Percentiles rank a stretch among this genome's conserved stretches.
These are phyloP conservation scores for Moesziomyces aphidis DNA, from an alignment of 1,284 basidiomycete species.

Conservation along the genomic window DNA sequence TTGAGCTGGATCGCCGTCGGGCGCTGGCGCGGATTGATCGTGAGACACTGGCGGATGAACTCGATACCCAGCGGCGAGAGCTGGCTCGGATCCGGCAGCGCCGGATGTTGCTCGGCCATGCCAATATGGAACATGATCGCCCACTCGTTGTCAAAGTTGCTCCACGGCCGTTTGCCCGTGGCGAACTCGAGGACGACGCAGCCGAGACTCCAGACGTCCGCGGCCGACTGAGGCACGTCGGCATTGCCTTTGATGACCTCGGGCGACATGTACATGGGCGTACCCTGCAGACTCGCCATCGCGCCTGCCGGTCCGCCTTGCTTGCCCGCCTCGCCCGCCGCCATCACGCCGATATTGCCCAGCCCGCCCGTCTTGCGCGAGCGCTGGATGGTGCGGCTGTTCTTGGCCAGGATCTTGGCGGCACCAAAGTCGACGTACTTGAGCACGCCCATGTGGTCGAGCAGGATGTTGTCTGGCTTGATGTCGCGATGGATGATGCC, in stretches of 20 bases:
- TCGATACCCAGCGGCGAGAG: slow-evolving; percentile 89
- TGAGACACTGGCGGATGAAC: slow-evolving; percentile 92
- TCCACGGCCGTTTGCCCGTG: slow-evolving; percentile 97
- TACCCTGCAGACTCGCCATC: slow-evolving; percentile 83
- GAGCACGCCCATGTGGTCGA: slow-evolving; percentile 92
- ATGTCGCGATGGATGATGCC: slow-evolving; percentile 96
- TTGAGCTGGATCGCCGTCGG: slow-evolving; percentile 88
- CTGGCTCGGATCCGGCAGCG: slow-evolving; percentile 89
- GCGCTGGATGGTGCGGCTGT: slow-evolving; percentile 75
- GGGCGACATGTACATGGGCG: slow-evolving; percentile 99
- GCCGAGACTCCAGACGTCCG: slow-evolving; percentile 97
- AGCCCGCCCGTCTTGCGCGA: slow-evolving; percentile 47
- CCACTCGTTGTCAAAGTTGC: slow-evolving; percentile 99
- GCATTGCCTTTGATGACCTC: slow-evolving; percentile 88
- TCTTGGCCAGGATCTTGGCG: slow-evolving; percentile 95
- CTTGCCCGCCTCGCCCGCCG: slow-evolving; percentile 70
- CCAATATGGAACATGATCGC: slow-evolving; percentile 99
- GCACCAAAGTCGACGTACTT: slow-evolving; percentile 99
- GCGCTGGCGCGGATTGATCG: slow-evolving; percentile 84
- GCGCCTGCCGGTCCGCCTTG: slow-evolving; percentile 65
- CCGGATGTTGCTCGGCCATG: slow-evolving; percentile 95
- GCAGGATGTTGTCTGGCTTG: slow-evolving; percentile 97
- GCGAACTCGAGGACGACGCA: slow-evolving; percentile 97
- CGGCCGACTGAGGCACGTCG: slow-evolving; percentile 86
- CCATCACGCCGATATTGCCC: slow-evolving; percentile 42